Percentiles rank a stretch among this genome's conserved stretches.
Conservation (phyloP, 1,139 yeast genomes). For the Yamadazyma diddensiae region DNA sequence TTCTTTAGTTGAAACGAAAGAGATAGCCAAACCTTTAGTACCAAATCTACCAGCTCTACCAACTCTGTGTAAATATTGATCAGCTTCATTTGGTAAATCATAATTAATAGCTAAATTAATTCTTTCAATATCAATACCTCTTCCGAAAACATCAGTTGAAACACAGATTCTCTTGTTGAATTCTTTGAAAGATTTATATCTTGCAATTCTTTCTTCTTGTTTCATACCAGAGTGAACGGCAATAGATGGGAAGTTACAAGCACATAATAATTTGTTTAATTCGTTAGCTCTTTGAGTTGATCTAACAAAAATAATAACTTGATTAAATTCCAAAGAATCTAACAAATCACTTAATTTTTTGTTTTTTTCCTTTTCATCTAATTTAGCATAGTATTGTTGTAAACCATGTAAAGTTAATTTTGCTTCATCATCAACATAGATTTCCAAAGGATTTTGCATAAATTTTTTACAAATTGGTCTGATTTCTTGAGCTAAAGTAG, state of each 20-base stretch:
- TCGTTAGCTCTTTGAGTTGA: constrained; percentile 91
- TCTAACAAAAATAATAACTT: constrained; percentile 94
- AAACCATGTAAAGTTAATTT: constrained; percentile 96
- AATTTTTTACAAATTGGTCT: constrained; percentile 97
- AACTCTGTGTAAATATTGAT: constrained; percentile 97
- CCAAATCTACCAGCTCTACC: constrained; percentile 99
- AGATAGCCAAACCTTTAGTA: constrained; percentile 95
- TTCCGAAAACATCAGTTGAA: constrained; percentile 96
- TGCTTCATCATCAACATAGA: constrained; percentile 96
- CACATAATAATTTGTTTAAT: constrained; percentile 83
- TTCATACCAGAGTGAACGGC: constrained; percentile 96
- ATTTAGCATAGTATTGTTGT: constrained; percentile 92
- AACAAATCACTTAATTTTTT: constrained; percentile 87
- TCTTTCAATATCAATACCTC: constrained; percentile 99
- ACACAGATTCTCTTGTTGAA: constrained; percentile 98
- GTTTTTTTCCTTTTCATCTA: constrained; percentile 90
- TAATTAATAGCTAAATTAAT: constrained; percentile 96
- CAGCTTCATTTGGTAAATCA: constrained; percentile 89
- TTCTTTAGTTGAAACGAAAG: constrained; percentile 80
- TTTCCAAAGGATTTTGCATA: constrained; percentile 97
- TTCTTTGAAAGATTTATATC: constrained; percentile 95
- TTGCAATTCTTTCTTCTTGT: constrained; percentile 97
- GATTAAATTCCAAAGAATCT: constrained; percentile 95
- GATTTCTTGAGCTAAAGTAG: constrained; percentile 90
- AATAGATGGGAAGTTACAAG: constrained; percentile 95